Conservation (phyloP, 164 flowering plant species). For the Magnolia kwangsiensis region DNA sequence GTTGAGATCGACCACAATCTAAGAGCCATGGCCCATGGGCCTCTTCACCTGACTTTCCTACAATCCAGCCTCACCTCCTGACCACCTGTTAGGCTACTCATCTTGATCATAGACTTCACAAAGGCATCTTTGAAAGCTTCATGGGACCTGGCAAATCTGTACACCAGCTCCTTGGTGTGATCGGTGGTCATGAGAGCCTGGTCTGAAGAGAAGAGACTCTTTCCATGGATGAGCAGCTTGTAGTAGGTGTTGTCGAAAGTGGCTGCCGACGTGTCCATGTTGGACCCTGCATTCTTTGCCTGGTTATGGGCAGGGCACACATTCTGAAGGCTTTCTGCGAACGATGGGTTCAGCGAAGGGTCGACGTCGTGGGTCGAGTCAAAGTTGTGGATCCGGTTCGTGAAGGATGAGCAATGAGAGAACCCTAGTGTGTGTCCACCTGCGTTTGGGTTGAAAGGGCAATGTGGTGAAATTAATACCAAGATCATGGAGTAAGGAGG, state of each 20-base stretch:
- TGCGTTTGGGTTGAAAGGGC: slow-evolving; percentile 16
- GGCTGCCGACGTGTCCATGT: slow-evolving; percentile 45
- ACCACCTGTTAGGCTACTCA: slow-evolving; percentile 67
- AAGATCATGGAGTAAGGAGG: neutral
- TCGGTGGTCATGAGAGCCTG: slow-evolving; percentile 53
- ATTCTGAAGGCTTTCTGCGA: slow-evolving; percentile 47
- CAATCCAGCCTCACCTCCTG: slow-evolving; percentile 71
- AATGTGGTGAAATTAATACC: neutral
- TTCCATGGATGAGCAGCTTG: slow-evolving; percentile 60
- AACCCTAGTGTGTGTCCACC: slow-evolving; percentile 93
- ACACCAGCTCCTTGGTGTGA: slow-evolving; percentile 46
- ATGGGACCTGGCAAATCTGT: slow-evolving; percentile 47
- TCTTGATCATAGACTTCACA: slow-evolving; percentile 77
- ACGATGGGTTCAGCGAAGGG: slow-evolving; percentile 51
- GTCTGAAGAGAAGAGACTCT: slow-evolving; percentile 70
- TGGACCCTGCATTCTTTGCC: slow-evolving; percentile 55
- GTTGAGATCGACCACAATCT: neutral
- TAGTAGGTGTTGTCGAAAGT: slow-evolving; percentile 68
- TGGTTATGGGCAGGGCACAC: slow-evolving; percentile 60
- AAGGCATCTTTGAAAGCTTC: slow-evolving; percentile 57
- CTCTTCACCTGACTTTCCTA: slow-evolving; percentile 32
- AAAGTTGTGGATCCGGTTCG: slow-evolving; percentile 80
- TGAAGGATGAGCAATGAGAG: slow-evolving; percentile 85
- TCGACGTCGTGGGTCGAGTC: slow-evolving; percentile 47
- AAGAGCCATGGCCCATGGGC: neutral